These are phyloP conservation scores for Epichloe uncinata DNA, from an alignment of 2,329 filamentous ascomycete species.

Conservation along the genomic window DNA sequence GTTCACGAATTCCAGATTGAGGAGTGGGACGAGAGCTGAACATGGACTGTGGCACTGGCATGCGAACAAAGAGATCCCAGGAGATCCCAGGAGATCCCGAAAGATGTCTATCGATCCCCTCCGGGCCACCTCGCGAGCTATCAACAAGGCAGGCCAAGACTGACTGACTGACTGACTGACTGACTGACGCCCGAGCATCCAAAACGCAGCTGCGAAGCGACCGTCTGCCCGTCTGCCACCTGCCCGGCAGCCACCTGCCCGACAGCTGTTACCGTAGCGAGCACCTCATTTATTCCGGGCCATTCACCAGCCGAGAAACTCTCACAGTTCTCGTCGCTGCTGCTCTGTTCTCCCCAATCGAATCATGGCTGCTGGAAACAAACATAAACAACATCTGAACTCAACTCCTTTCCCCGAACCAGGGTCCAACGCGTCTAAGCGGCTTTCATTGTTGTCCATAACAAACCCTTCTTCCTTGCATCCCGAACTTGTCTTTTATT, in stretches of 20 bases:
- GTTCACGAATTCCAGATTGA: conserved; percentile 43
- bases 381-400: background rate
- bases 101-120: background rate
- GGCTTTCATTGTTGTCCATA: background rate
- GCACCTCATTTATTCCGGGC: background rate
- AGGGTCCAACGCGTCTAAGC: background rate
- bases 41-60: background rate
- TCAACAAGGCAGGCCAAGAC: too few species aligned
- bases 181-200: background rate
- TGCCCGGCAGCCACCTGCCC: conserved; percentile 5
- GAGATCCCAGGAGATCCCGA: too few species aligned
- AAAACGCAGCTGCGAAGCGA: background rate
- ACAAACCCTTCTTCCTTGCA: background rate
- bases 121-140: too few species aligned
- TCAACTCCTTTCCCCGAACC: background rate
- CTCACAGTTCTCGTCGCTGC: background rate
- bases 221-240: background rate
- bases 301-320: background rate
- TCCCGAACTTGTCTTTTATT: background rate
- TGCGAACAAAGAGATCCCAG: too few species aligned
- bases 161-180: too few species aligned
- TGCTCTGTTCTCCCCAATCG: background rate
- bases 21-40: conserved; percentile 28
- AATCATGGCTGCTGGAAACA: background rate
- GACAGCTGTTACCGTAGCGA: background rate